These are phyloP conservation scores for Pseudozyma thailandica DNA, from an alignment of 1,284 basidiomycete genomes.

Conservation along the genomic window DNA sequence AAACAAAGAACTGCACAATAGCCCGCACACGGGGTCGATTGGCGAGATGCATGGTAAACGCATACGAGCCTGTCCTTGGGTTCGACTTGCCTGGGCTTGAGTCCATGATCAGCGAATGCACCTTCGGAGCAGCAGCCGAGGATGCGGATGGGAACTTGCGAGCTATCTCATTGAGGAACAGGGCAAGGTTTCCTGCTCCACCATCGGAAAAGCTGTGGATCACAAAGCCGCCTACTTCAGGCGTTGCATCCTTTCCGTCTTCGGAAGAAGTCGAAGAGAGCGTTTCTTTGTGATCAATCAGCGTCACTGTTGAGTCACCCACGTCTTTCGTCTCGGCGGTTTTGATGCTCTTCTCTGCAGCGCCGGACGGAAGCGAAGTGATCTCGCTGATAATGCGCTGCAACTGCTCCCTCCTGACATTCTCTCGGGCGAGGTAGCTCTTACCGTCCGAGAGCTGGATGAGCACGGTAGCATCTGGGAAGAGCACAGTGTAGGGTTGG, in stretches of 20 bases:
- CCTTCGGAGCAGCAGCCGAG: not conserved
- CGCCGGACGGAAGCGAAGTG: not conserved
- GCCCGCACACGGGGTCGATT: slow-evolving; percentile 38
- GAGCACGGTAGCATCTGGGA: slow-evolving; percentile 56
- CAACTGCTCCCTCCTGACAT: slow-evolving; percentile 21
- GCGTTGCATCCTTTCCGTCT: not conserved
- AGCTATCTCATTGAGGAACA: slow-evolving; percentile 40
- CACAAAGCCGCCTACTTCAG: slow-evolving; percentile 17
- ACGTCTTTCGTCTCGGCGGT: slow-evolving; percentile 17
- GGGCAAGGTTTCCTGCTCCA: slow-evolving; percentile 49
- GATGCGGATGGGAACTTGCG: slow-evolving; percentile 2
- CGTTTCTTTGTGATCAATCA: slow-evolving; percentile 38
- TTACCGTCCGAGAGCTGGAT: slow-evolving; percentile 57
- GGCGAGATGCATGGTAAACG: slow-evolving; percentile 56
- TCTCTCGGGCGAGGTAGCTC: slow-evolving; percentile 39
- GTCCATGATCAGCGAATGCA: slow-evolving; percentile 52
- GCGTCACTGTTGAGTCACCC: slow-evolving; percentile 43
- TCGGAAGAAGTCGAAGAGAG: slow-evolving; percentile 9
- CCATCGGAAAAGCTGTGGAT: slow-evolving; percentile 59
- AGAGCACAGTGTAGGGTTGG: slow-evolving; percentile 53
- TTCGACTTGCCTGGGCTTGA: slow-evolving; percentile 54
- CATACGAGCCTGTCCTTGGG: slow-evolving; percentile 38
- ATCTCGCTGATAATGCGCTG: slow-evolving; percentile 28
- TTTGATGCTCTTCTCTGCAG: slow-evolving; percentile 1
- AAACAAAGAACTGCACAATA: slow-evolving; percentile 35